Evolutionary conservation across 306 rosid genomes (phyloP), one percentile per base, ranked within the genome.

Genomic region (Oxytropis ochrocephala): DNA sequence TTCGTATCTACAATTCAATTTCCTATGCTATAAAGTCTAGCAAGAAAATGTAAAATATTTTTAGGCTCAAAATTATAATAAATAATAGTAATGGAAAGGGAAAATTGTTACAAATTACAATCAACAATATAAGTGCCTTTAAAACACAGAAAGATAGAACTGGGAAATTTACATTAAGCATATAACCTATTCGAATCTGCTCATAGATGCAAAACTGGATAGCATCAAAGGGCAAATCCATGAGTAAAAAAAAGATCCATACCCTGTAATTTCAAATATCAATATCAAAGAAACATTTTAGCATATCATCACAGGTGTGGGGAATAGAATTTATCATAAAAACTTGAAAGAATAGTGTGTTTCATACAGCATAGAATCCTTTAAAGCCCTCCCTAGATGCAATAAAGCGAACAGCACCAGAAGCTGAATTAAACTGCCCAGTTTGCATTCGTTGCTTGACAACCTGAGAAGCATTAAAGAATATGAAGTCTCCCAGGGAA

Each of bases 401-500:
- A 80, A 92, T 92, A 69, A 83, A 78, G 83, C 93, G 87, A 24
- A 92, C 96, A 50, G 96, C 98, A 67, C 74, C 64, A 53, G 93
- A 63, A 78, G 98, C 93, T 7, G 98, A 90, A 70, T 86, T 73
- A 79, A 88, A 92, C 69, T 92, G 98, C 70, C 96, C 91, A 7
- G 98, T 90, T 86, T 92, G 98, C 93, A 92, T 92, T 68, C 98
- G 85, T 83, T 93, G 98, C 85, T 93, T 93, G 54, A 93, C 92
- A 85, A 93, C 98, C 98, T 93, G 77, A 65, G 76, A 61, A 68
- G 42, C 64, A 64, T 14, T 46, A 60, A 79, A 35, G 68, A 63
- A 38, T 38, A 73, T 74, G 46, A 53, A 33, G 17, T 67, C 48
- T 57, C 69, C 76, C 62, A 32, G 29, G 19, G 69, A 69, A 78